These are phyloP conservation scores for Podila clonocystis DNA, from an alignment of 192 early-diverging fungal species.

Conservation along the genomic window DNA sequence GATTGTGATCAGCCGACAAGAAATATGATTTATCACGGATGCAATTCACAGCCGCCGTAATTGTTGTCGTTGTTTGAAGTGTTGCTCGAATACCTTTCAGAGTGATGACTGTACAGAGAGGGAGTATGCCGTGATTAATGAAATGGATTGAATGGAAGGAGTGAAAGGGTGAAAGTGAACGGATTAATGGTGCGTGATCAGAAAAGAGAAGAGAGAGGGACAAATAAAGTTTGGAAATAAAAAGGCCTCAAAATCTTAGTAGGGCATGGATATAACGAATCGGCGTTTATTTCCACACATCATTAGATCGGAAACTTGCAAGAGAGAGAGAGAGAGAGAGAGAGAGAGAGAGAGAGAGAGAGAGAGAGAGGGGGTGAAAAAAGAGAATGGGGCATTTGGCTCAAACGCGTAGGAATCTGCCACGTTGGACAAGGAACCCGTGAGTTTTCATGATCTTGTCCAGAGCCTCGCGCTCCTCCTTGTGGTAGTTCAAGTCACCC, in stretches of 20 bases:
- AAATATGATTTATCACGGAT: too few species aligned
- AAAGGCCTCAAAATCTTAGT: not conserved
- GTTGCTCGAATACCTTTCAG: too few species aligned
- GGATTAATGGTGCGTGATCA: not conserved
- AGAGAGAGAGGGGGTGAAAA: too few species aligned
- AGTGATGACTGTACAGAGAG: too few species aligned
- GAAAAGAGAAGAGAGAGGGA: not conserved
- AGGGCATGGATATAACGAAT: not conserved
- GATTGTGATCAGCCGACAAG: too few species aligned
- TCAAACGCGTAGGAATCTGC: not conserved
- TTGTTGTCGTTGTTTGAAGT: too few species aligned
- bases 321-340: too few species aligned
- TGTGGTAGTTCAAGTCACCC: conserved; percentile 6
- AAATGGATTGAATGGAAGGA: not conserved
- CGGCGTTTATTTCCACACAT: too few species aligned
- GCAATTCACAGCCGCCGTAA: too few species aligned
- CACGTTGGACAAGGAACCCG: conserved; percentile 4
- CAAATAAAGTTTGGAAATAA: not conserved
- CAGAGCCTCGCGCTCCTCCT: conserved; percentile 4
- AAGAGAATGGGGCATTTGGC: not conserved
- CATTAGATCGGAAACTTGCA: too few species aligned
- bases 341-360: too few species aligned
- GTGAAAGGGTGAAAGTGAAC: not conserved
- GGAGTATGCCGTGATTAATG: too few species aligned
- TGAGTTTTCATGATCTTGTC: not conserved